Conservation (phyloP, 495 filamentous ascomycete genomes). For the Penicillium subrubescens region DNA sequence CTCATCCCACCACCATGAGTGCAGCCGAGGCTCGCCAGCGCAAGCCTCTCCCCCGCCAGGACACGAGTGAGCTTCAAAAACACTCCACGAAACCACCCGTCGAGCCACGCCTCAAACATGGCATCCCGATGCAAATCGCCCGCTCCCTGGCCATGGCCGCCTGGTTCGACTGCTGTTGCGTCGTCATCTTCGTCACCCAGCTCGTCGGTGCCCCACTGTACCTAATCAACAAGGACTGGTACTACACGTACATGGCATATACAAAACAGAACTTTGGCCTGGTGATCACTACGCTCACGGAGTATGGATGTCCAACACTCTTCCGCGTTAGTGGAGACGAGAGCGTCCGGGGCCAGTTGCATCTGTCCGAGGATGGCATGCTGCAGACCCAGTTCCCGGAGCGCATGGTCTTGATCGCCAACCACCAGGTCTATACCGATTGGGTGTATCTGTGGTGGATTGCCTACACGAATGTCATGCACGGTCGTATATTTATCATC, state of each 20-base stretch:
- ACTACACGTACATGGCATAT: constrained; percentile 65
- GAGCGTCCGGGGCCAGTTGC: constrained; percentile 59
- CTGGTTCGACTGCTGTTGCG: constrained; percentile 64
- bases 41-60: constrained; percentile 28
- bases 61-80: constrained; percentile 24
- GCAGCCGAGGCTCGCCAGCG: constrained; percentile 46
- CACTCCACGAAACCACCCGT: constrained; percentile 26
- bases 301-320: constrained; percentile 63
- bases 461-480: constrained; percentile 64
- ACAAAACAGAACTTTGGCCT: constrained; percentile 67
- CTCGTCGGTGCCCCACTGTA: constrained; percentile 61
- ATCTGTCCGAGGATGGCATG: constrained; percentile 54
- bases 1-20: constrained; percentile 33
- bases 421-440: constrained; percentile 72
- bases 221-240: constrained; percentile 59
- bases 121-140: constrained; percentile 61
- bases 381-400: constrained; percentile 61
- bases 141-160: constrained; percentile 63
- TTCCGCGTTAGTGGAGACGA: constrained; percentile 64
- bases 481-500: constrained; percentile 70
- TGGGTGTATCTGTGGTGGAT: constrained; percentile 77
- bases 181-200: constrained; percentile 56
- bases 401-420: constrained; percentile 64
- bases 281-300: constrained; percentile 59
- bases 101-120: constrained; percentile 65